Evolutionary conservation across 1,139 yeast species (phyloP).

Genomic region (Debaryomycetaceae sp.): DNA sequence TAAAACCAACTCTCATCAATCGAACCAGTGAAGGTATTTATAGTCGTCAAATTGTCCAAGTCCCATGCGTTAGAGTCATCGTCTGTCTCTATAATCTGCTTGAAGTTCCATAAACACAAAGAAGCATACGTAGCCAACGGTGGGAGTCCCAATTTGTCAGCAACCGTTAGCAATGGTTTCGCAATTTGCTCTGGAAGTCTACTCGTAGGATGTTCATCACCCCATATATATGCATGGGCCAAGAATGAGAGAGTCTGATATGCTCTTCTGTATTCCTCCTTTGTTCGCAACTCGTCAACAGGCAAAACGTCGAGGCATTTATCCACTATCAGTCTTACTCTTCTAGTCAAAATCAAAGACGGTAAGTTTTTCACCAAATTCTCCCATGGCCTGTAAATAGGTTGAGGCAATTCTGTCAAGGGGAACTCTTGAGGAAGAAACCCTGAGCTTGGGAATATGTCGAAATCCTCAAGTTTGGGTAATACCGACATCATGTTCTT

Average conservation of each 20-base stretch:
- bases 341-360: constrained; percentile 62
- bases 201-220: constrained; percentile 63
- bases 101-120: constrained; percentile 84
- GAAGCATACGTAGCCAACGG: constrained; percentile 89
- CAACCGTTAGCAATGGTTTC: constrained; percentile 59
- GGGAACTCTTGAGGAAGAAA: constrained; percentile 75
- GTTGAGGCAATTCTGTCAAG: constrained; percentile 52
- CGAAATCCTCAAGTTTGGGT: constrained; percentile 53
- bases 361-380: constrained; percentile 62
- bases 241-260: constrained; percentile 74
- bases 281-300: constrained; percentile 38
- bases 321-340: constrained; percentile 60
- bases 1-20: constrained; percentile 94
- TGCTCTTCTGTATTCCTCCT: constrained; percentile 68
- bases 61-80: constrained; percentile 38
- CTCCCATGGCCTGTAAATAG: constrained; percentile 80
- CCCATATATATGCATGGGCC: constrained; percentile 90
- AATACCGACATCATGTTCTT: constrained; percentile 4
- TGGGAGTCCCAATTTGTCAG: constrained; percentile 66
- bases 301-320: constrained; percentile 49
- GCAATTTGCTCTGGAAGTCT: constrained; percentile 67
- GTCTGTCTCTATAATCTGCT: constrained; percentile 51
- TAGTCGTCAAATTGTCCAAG: constrained; percentile 70
- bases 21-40: constrained; percentile 84
- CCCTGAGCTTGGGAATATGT: constrained; percentile 67